These are phyloP conservation scores for Coccomyxa subellipsoidea DNA, from an alignment of 163 green algal species.

Conservation along the genomic window DNA sequence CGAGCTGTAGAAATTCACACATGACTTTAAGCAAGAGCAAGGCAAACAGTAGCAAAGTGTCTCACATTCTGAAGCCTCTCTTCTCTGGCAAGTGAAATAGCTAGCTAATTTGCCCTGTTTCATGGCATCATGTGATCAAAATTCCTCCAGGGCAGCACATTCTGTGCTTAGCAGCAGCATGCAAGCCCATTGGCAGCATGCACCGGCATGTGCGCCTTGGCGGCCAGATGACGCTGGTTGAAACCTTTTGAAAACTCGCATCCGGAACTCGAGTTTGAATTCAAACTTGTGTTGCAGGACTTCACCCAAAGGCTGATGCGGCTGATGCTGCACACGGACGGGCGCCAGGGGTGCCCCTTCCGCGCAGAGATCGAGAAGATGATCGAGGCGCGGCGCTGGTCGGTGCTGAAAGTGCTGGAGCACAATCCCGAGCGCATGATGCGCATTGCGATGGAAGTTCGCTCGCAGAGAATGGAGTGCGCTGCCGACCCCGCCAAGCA, in stretches of 20 bases:
- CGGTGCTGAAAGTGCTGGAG: background rate
- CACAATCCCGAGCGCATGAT: background rate
- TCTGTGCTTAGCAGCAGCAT: too few species aligned
- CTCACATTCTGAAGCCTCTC: background rate
- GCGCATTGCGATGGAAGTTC: background rate
- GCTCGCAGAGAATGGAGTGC: background rate
- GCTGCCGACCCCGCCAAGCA: background rate
- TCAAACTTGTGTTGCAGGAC: conserved; percentile 1
- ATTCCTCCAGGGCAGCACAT: too few species aligned
- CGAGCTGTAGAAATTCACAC: background rate
- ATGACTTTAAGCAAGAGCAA: background rate
- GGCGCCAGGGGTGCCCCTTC: background rate
- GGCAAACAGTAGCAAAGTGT: background rate
- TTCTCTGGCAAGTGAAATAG: background rate
- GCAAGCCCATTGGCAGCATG: too few species aligned
- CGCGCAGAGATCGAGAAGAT: background rate
- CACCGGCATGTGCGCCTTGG: too few species aligned
- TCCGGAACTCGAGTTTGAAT: too few species aligned
- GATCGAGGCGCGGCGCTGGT: background rate
- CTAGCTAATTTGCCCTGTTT: too few species aligned
- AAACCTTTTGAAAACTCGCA: too few species aligned
- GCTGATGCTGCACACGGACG: background rate
- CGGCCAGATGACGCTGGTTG: too few species aligned
- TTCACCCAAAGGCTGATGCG: background rate
- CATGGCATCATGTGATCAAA: too few species aligned